Evolutionary conservation across 129 eudicot species (phyloP), one percentile per base, ranked within the genome.

Genomic region (Pittosporum tobira): DNA sequence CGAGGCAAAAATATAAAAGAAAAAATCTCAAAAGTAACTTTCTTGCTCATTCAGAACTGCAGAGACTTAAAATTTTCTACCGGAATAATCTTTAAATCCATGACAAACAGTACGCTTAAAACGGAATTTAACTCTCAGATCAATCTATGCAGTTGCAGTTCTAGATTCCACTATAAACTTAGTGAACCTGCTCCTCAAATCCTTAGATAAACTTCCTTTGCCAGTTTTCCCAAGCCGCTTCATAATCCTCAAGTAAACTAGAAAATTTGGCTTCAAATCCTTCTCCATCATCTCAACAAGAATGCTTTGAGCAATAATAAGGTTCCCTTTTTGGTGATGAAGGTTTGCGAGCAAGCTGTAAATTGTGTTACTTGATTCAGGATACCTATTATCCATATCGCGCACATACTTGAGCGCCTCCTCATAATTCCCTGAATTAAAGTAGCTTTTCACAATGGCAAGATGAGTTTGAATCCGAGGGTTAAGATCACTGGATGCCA

Each of bases 221-320:
- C 87, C 76, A 48, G 49, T 59, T 37, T 25, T 74, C 55, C 31
- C 49, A 18, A 84, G 80, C 62, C 53, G 73, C 70, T 77, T 79
- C 44, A 63, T 40, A 19, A 73, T 63, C 48, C 65, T 76, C 15
- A 61, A 29, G 30, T 57, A 88, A 64, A 46, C 52, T 40, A 36
- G 40, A 72, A 29, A 71, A 34, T 81, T 64, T 15, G 96, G 96
- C 69, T 72, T 81, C 15, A 84, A 22, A 64, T 81, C 79, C 68
- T 74, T 84, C 42, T 77, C 88, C 86, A 84, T 79, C 96, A 88
- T 84, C 63, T 84, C 91, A 62, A 68, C 11, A 54, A 88, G 71
- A 67, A 75, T 70, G 43, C 69, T 68, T 19, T 27, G 51, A 27
- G 94, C 91, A 74, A 47, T 63, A 28, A 66, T 61, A 29, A 77